Base-by-base conservation (phyloP, 768 basidiomycete species). In the Leccinum broughii region DNA sequence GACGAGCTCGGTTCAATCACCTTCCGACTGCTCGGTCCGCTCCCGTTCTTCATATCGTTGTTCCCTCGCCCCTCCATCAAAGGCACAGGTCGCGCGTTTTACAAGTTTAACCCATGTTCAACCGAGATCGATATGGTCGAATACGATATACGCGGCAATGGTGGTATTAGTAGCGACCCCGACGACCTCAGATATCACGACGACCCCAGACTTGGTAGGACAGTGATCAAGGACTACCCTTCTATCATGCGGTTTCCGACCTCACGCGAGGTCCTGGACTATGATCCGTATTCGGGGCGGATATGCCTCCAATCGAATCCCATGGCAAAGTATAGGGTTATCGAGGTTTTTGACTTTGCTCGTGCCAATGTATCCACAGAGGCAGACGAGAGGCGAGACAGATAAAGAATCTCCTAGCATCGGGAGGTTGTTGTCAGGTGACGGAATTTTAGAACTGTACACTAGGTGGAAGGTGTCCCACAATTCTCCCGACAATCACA, bases 271-370 rank as follows among this genome's bases (percentile, higher is more conserved):
- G 26, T 70, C 13, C 24, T 39, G 32, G 63, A 70, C 53, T 70
- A 65, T 46, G 68, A 69, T 56, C 58, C 64, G 5, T 69, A 68
- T 54, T 56, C 44, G 0, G 68, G 68, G 3, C 58, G 60, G 32
- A 39, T 69, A 22, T 68, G 64, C 26, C 11, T 70, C 3, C 51
- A 6, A 34, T 54, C 24, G 6, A n/a, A 7, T 24, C 0, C 4
- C 5, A 22, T 49, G 55, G 14, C 35, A 17, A 54, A 24, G 44
- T 35, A 56, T 15, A 35, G 44, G 1, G 39, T 53, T 11, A 55
- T 69, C 5, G 61, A 69, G 39, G 28, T 70, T 32, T 46, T 54
- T 17, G 68, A 70, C 55, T 54, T 69, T 39, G 63, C 5, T 6
- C 37, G 15, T 41, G 39, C 39, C 4, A 41, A 41, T 17, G 39